Conservation (phyloP, 805 yeast species). For the Monosporozyma servazzii region DNA sequence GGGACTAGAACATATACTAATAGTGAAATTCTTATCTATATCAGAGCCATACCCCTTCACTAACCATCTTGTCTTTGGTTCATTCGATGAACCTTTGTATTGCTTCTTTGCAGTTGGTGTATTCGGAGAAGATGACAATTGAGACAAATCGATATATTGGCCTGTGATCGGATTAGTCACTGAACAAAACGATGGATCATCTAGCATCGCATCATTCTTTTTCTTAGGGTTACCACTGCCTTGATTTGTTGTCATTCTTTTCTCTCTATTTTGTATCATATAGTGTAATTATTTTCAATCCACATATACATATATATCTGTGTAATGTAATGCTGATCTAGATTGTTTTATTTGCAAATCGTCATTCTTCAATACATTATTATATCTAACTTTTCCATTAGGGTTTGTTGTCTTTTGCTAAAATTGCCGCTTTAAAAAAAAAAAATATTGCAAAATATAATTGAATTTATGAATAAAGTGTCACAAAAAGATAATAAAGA, state of each 20-base stretch:
- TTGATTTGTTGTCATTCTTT: background rate
- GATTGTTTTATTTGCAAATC: background rate
- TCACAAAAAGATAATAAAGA: background rate
- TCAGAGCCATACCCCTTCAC: conserved; percentile 65
- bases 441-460: background rate
- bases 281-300: background rate
- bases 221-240: background rate
- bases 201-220: background rate
- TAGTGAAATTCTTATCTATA: conserved; percentile 56
- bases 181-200: conserved; percentile 20
- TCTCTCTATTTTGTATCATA: background rate
- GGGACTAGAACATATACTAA: conserved; percentile 63
- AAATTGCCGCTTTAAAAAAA: background rate
- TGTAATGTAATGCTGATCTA: background rate
- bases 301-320: background rate
- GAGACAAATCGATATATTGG: conserved; percentile 27
- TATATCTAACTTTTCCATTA: background rate
- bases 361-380: background rate
- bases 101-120: conserved; percentile 1
- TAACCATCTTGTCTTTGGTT: conserved; percentile 37
- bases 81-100: background rate
- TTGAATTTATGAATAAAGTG: background rate
- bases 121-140: conserved; percentile 25
- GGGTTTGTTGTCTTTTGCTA: background rate
- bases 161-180: conserved; percentile 26